Evolutionary conservation across 768 basidiomycete genomes (phyloP), one percentile per base, ranked within the genome.

Genomic region (Guyanaporus albipodus): DNA sequence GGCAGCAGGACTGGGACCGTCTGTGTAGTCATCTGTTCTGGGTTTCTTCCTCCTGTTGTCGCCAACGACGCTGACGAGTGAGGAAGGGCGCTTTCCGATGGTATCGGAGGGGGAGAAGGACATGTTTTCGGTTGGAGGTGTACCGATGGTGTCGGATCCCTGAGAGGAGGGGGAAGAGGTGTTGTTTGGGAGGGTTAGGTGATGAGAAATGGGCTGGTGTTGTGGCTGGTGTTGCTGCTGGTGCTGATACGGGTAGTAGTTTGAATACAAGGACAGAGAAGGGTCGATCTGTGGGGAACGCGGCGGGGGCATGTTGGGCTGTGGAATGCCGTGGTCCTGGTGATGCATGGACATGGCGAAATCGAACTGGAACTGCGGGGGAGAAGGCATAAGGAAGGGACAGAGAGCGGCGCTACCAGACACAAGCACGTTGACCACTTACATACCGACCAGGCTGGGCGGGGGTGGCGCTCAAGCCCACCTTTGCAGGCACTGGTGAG

Each of bases 121-220:
- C 67, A 75, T 72, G 41, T 71, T 72, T 53, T 88, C 87, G 6
- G 78, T 77, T 4, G 83, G 84, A 0, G 86, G 85, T 0, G 86
- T 87, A 23, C 81, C 83, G 50, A 87, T 74, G 17, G 83, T 75
- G 56, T 89, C 85, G 9, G 88, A 90, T 53, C 78, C 85, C 57
- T 86, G 85, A 0, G 86, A 87, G 10, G 88, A 88, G 11, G 88
- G 87, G 0, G 88, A 87, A 5, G 87, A 83, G 50, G 85, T 80
- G 60, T 70, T 79, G 12, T 75, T 72, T 8, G 77, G 73, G 32
- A 84, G 63, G 9, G 77, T 65, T 29, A 83, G 72, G 50, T 82
- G 83, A 42, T 74, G 78, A 15, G 75, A 70, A 45, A 78, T 69
- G 51, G 74, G 74, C 29, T 70, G 72, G 32, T 70, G 42, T 2